Evolutionary conservation across 805 yeast genomes (phyloP), one percentile per base, ranked within the genome.

Genomic region (Barnettozyma sucrosica): DNA sequence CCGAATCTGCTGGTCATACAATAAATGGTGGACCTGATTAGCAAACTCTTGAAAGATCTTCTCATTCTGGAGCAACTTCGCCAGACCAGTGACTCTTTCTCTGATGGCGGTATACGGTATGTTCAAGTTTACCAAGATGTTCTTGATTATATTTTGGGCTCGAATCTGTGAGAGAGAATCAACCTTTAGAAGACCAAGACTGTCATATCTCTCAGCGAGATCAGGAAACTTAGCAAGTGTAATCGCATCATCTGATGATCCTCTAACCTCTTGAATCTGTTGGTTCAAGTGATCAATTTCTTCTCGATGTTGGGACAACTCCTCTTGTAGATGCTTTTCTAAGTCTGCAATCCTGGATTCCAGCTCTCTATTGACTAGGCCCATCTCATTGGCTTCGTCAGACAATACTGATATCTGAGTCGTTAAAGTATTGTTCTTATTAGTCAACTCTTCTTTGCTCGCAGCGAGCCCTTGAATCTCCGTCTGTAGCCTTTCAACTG

Each of bases 141-240:
- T 62, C 49, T 68, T 69, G 25, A 68, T 53, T 4, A 64, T 51
- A 50, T 68, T 69, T 30, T 67, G 70, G 16, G 68, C 59, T 20
- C 63, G 59, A 3, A 62, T 53, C 45, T 60, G 47, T 11, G 61
- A 55, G 19, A 67, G 49, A 3, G 41, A 39, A 41, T 68, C 70
- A 18, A 69, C 58, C n/a, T 51, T 39, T 3, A 54, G 52, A 3
- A 68, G 54, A 49, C 59, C 61, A 41, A 58, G 55, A 4, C 41
- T 39, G 7, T 52, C 50, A 41, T 57, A 56, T 34, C 48, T 54
- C 8, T 49, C 47, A 10, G 44, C 50, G 42, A 66, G 60, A 18
- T 57, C 64, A 9, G 68, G 64, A 24, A 56, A 58, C 24, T 51
- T 52, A 19, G 55, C 53, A 18, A 61, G 55, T 1, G 62, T 52